Evolutionary conservation across 495 filamentous ascomycete genomes (phyloP).

Genomic region (Aspergillus hancockii): DNA sequence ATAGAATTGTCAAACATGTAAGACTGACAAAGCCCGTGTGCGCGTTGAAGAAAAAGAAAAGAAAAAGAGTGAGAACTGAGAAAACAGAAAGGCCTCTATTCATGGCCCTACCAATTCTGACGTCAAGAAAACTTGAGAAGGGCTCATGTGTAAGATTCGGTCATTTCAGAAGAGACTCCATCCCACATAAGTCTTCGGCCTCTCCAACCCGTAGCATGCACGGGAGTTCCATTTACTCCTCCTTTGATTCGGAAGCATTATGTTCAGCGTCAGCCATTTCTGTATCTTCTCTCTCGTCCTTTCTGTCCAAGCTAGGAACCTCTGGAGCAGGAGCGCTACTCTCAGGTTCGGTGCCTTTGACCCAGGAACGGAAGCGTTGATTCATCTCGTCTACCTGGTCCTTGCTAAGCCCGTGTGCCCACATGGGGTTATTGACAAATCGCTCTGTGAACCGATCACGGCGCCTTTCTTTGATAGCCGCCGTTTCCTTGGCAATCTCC

Average conservation of each 20-base stretch:
- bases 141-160: constrained; percentile 1
- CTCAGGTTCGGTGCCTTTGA: constrained; percentile 35
- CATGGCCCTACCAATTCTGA: not conserved
- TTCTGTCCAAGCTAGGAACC: constrained; percentile 16
- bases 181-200: not conserved
- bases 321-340: constrained; percentile 14
- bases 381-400: constrained; percentile 72
- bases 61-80: constrained; percentile 8
- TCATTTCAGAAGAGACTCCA: not conserved
- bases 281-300: constrained; percentile 30
- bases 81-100: constrained; percentile 13
- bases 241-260: constrained; percentile 14
- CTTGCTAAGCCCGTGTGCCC: constrained; percentile 71
- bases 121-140: not conserved
- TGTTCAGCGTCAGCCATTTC: constrained; percentile 42
- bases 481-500: constrained; percentile 43
- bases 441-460: constrained; percentile 67
- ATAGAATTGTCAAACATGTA: constrained; percentile 6
- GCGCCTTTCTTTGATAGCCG: constrained; percentile 55
- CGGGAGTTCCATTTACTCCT: constrained; percentile 5
- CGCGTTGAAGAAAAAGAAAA: not conserved
- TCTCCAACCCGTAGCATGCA: not conserved
- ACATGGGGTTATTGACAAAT: constrained; percentile 71
- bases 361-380: constrained; percentile 55
- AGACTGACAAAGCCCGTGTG: not conserved